These are phyloP conservation scores for Lichtheimia corymbifera DNA, from an alignment of 371 early-diverging fungal species.

Conservation along the genomic window DNA sequence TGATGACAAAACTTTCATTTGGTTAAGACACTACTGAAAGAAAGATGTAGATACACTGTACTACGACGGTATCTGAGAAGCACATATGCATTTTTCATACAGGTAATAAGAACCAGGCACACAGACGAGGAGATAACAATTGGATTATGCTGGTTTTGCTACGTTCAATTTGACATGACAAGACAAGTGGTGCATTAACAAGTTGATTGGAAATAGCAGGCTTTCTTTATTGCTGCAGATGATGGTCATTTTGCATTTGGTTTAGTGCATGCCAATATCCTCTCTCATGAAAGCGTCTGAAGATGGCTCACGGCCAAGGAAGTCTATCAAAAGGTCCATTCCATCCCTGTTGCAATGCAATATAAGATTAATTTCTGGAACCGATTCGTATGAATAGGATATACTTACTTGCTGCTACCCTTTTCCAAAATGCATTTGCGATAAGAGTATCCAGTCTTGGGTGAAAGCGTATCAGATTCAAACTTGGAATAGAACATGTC, in stretches of 20 bases:
- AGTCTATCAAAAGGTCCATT: constrained; percentile 69
- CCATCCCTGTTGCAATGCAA: constrained; percentile 17
- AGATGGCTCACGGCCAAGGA: constrained; percentile 85
- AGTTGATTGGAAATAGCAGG: too few relatives aligned
- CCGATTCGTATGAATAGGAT: not conserved
- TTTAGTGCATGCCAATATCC: constrained; percentile 33
- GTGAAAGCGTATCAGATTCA: constrained; percentile 57
- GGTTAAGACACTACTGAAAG: constrained; percentile 1
- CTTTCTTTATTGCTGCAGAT: too few relatives aligned
- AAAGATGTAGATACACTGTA: not conserved
- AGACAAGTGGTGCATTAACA: too few relatives aligned
- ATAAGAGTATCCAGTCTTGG: constrained; percentile 61
- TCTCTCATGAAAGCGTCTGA: constrained; percentile 75
- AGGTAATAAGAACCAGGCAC: too few relatives aligned
- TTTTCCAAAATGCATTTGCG: constrained; percentile 67
- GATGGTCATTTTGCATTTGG: too few relatives aligned
- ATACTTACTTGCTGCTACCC: constrained; percentile 65
- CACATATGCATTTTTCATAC: not conserved
- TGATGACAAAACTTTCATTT: constrained; percentile 3
- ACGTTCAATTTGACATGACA: too few relatives aligned
- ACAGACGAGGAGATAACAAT: too few relatives aligned
- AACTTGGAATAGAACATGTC: constrained; percentile 86
- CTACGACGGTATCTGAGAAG: constrained; percentile 5
- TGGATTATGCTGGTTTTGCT: too few relatives aligned
- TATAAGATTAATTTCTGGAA: not conserved